These are phyloP conservation scores for Agaricus subrufescens DNA, from an alignment of 768 basidiomycete genomes.

Conservation along the genomic window DNA sequence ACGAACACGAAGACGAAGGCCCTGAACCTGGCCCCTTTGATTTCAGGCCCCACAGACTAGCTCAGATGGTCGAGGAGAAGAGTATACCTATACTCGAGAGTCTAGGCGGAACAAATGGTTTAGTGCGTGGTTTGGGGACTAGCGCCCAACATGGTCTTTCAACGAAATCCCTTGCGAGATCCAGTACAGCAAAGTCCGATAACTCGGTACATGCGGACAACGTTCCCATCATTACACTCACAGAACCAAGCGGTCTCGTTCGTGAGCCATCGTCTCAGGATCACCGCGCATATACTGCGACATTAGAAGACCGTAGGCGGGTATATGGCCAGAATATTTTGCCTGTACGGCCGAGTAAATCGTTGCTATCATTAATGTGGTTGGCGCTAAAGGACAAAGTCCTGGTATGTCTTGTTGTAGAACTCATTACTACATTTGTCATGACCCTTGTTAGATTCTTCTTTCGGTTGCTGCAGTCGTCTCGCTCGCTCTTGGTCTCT, in stretches of 20 bases:
- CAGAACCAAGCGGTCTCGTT: slow-evolving; percentile 31
- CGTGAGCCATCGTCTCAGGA: slow-evolving; percentile 17
- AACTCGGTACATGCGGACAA: slow-evolving; percentile 14
- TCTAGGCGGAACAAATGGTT: slow-evolving; percentile 65
- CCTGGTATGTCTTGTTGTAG: slow-evolving; percentile 45
- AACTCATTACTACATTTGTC: neutral
- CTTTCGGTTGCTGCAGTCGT: slow-evolving; percentile 90
- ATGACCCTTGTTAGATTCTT: slow-evolving; percentile 52
- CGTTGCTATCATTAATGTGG: slow-evolving; percentile 77
- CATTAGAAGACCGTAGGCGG: slow-evolving; percentile 54
- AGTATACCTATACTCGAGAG: slow-evolving; percentile 55
- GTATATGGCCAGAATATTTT: slow-evolving; percentile 77
- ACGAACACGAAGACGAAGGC: slow-evolving; percentile 32
- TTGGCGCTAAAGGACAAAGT: slow-evolving; percentile 88
- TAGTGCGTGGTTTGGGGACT: slow-evolving; percentile 75
- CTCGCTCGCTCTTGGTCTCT: slow-evolving; percentile 90
- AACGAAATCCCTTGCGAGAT: slow-evolving; percentile 11
- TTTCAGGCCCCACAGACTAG: slow-evolving; percentile 71
- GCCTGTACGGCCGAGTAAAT: slow-evolving; percentile 65
- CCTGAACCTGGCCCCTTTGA: slow-evolving; percentile 67
- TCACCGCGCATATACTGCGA: slow-evolving; percentile 28
- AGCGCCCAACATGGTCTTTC: slow-evolving; percentile 45
- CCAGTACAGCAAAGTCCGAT: slow-evolving; percentile 6
- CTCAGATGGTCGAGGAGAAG: slow-evolving; percentile 89
- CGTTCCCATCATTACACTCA: slow-evolving; percentile 33